Conservation (phyloP, 2,329 filamentous ascomycete genomes). For the Nothopassalora personata region DNA sequence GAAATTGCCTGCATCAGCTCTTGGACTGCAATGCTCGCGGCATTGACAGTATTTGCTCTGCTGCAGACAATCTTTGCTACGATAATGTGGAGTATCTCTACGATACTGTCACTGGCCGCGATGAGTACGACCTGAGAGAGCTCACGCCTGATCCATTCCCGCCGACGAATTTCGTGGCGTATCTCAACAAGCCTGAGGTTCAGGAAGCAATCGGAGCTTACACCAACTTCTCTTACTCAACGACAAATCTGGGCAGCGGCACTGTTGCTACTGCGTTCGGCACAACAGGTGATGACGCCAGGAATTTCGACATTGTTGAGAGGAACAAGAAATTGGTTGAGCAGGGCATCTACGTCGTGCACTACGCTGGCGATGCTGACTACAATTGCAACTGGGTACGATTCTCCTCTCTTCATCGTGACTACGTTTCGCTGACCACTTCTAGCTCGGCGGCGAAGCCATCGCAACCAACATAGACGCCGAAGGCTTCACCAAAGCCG, state of each 20-base stretch:
- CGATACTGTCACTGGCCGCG: slow-evolving; percentile 48
- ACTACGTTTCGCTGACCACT: background rate
- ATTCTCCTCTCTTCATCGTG: background rate
- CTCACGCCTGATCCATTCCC: slow-evolving; percentile 54
- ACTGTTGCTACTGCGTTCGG: slow-evolving; percentile 43
- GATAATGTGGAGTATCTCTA: slow-evolving; percentile 49
- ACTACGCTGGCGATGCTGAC: slow-evolving; percentile 46
- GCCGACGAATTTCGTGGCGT: slow-evolving; percentile 44
- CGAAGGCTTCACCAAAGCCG: slow-evolving; percentile 40
- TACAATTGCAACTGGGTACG: slow-evolving; percentile 44
- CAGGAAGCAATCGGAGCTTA: slow-evolving; percentile 54
- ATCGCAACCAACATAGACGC: slow-evolving; percentile 39
- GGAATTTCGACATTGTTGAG: slow-evolving; percentile 40
- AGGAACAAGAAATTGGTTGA: slow-evolving; percentile 37
- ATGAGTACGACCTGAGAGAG: slow-evolving; percentile 57
- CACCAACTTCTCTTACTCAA: slow-evolving; percentile 51
- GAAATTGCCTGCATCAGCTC: slow-evolving; percentile 56
- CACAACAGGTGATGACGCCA: slow-evolving; percentile 46
- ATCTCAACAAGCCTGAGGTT: slow-evolving; percentile 52
- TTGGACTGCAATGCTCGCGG: slow-evolving; percentile 50
- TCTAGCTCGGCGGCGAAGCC: slow-evolving; percentile 40
- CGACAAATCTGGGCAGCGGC: slow-evolving; percentile 45
- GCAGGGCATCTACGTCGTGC: slow-evolving; percentile 37
- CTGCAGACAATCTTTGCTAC: slow-evolving; percentile 53
- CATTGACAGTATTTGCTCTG: slow-evolving; percentile 46